Conservation (phyloP, 805 yeast species). For the Millerozyma miso region DNA sequence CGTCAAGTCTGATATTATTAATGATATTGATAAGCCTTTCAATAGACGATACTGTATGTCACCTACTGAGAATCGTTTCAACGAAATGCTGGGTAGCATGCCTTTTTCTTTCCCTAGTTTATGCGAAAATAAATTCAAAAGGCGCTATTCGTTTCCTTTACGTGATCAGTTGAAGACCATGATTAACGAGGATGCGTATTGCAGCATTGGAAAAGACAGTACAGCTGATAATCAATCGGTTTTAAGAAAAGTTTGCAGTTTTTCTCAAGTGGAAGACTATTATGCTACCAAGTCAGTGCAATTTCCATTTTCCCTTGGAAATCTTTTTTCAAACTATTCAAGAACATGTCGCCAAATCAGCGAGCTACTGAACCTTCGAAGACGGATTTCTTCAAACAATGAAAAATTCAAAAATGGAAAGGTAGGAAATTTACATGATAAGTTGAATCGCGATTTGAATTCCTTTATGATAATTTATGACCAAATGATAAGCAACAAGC, state of each 20-base stretch:
- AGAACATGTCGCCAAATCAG: conserved; percentile 11
- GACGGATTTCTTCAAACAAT: background rate
- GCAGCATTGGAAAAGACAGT: too few relatives aligned
- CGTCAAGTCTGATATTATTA: background rate
- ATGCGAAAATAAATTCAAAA: background rate
- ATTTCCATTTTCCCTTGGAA: conserved; percentile 12
- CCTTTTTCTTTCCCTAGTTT: background rate
- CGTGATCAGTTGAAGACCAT: background rate
- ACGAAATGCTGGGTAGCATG: background rate
- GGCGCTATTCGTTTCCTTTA: background rate
- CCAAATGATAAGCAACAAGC: conserved; percentile 22
- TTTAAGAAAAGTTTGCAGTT: conserved; percentile 18
- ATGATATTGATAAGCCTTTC: background rate
- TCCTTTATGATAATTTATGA: conserved; percentile 23
- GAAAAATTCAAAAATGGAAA: conserved; percentile 7
- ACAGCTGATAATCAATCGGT: background rate
- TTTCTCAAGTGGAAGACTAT: conserved; percentile 18
- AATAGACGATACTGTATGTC: background rate
- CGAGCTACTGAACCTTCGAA: conserved; percentile 16
- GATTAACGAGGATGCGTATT: background rate
- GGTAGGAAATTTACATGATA: conserved; percentile 18
- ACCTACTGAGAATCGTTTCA: background rate
- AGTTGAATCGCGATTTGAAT: conserved; percentile 27
- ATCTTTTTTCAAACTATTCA: conserved; percentile 15
- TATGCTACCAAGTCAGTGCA: conserved; percentile 4